phyloP scores from a whole-genome alignment of 179 eudicot species.

The Corrigiola litoralis region DNA sequence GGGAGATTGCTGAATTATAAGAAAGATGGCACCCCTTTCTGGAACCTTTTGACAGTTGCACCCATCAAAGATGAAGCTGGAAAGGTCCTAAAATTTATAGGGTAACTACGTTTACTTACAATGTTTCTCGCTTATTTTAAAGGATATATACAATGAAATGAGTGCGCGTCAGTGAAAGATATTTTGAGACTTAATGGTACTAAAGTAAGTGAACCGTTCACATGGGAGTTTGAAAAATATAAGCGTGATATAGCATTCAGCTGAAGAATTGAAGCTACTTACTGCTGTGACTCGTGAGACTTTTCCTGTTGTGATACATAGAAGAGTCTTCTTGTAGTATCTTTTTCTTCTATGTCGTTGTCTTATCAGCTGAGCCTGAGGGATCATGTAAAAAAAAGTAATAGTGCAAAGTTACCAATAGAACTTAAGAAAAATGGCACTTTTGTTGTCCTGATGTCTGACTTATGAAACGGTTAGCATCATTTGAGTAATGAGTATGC shows the following conservation, averaged over 20 bases:
- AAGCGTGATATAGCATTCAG: background rate
- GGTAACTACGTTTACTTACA: conserved; percentile 42
- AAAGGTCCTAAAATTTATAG: conserved; percentile 77
- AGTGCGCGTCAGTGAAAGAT: background rate
- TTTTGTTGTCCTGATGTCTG: too few species aligned
- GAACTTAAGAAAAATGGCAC: too few species aligned
- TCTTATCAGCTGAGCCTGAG: background rate
- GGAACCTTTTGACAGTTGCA: conserved; percentile 91
- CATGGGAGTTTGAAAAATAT: background rate
- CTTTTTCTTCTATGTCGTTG: background rate
- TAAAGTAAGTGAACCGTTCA: background rate
- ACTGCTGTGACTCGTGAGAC: background rate
- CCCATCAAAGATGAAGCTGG: conserved; percentile 93
- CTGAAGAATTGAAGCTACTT: conserved; percentile 2
- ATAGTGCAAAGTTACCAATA: too few species aligned
- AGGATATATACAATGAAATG: background rate
- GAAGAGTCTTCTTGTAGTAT: background rate
- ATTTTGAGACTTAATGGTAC: background rate
- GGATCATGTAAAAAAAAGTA: too few species aligned
- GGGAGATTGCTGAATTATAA: conserved; percentile 92
- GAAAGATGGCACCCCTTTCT: conserved; percentile 92
- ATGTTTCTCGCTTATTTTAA: background rate
- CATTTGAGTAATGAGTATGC: too few species aligned
- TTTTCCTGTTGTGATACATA: background rate
- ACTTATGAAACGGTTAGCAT: too few species aligned